Evolutionary conservation across 805 yeast species (phyloP).

Genomic region (Saturnispora galanensis): DNA sequence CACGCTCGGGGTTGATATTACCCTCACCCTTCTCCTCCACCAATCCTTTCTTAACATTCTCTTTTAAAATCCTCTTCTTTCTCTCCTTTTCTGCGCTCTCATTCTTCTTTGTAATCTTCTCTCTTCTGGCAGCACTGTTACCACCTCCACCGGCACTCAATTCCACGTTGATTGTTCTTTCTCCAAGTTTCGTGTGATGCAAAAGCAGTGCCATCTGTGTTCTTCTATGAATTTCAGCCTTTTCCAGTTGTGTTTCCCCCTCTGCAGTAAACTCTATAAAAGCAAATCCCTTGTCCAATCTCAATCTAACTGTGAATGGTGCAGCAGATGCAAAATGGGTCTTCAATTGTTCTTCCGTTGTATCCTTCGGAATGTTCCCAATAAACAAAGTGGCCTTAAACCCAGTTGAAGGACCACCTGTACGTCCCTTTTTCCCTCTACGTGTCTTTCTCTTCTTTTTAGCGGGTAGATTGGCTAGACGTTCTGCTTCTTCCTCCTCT

Average conservation of each 20-base stretch:
- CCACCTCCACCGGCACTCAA: constrained; percentile 98
- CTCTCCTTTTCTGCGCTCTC: constrained; percentile 65
- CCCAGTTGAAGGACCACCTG: constrained; percentile 25
- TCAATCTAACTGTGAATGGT: constrained; percentile 69
- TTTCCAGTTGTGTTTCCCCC: constrained; percentile 19
- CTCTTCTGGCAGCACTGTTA: constrained; percentile 55
- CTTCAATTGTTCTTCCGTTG: constrained; percentile 49
- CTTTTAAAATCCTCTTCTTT: constrained; percentile 41
- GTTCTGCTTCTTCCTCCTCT: constrained; percentile 17
- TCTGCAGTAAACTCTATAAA: constrained; percentile 65
- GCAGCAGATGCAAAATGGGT: constrained; percentile 63
- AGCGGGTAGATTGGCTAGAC: constrained; percentile 25
- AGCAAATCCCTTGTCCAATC: constrained; percentile 85
- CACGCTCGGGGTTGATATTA: constrained; percentile 57
- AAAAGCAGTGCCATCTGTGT: constrained; percentile 78
- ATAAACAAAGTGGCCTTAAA: constrained; percentile 77
- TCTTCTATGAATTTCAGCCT: constrained; percentile 55
- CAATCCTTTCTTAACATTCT: constrained; percentile 30
- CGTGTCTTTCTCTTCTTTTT: constrained; percentile 67
- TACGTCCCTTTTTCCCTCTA: constrained; percentile 58
- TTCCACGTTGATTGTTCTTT: constrained; percentile 86
- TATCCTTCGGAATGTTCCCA: constrained; percentile 78
- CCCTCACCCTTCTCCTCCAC: constrained; percentile 17
- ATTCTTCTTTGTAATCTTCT: constrained; percentile 73
- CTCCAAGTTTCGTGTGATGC: constrained; percentile 64